Percentiles rank a stretch among this genome's conserved stretches.
Evolutionary conservation across 2,329 filamentous ascomycete species (phyloP).

Genomic region (Aspergillus ibericus): DNA sequence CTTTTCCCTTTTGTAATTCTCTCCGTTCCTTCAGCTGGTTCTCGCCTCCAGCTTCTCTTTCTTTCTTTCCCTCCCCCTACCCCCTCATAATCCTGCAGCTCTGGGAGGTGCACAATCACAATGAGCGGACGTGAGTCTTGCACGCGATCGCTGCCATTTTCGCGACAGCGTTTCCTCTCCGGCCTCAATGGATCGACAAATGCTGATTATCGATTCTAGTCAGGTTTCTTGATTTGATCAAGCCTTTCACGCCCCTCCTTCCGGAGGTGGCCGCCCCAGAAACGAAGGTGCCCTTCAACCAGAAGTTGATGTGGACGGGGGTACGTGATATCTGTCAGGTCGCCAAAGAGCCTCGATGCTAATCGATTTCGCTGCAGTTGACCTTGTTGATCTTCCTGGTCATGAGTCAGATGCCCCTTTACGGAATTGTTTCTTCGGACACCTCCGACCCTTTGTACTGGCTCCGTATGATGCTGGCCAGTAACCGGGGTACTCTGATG

Average conservation of each 20-base stretch:
- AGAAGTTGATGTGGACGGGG: conserved; percentile 94
- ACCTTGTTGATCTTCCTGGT: conserved; percentile 98
- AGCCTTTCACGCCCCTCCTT: conserved; percentile 98
- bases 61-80: conserved; percentile 22
- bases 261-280: conserved; percentile 98
- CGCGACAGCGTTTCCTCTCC: conserved; percentile 20
- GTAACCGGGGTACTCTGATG: conserved; percentile 96
- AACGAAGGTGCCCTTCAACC: conserved; percentile 98
- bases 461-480: conserved; percentile 99
- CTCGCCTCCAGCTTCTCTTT: conserved; percentile 31
- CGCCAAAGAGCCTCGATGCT: conserved; percentile 16
- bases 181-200: conserved; percentile 27
- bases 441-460: conserved; percentile 99
- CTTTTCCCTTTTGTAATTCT: conserved; percentile 23
- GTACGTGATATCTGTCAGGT: conserved; percentile 39
- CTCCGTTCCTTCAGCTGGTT: conserved; percentile 39
- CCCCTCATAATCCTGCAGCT: conserved; percentile 23
- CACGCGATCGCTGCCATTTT: conserved; percentile 29
- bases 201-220: conserved; percentile 57
- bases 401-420: conserved; percentile 99
- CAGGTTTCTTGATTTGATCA: conserved; percentile 99
- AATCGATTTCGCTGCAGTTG: conserved; percentile 49
- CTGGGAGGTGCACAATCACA: conserved; percentile 45
- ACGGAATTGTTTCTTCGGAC: conserved; percentile 98
- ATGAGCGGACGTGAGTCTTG: conserved; percentile 60